Conservation (phyloP, 495 filamentous ascomycete species). For the Penicillium ucsense region DNA sequence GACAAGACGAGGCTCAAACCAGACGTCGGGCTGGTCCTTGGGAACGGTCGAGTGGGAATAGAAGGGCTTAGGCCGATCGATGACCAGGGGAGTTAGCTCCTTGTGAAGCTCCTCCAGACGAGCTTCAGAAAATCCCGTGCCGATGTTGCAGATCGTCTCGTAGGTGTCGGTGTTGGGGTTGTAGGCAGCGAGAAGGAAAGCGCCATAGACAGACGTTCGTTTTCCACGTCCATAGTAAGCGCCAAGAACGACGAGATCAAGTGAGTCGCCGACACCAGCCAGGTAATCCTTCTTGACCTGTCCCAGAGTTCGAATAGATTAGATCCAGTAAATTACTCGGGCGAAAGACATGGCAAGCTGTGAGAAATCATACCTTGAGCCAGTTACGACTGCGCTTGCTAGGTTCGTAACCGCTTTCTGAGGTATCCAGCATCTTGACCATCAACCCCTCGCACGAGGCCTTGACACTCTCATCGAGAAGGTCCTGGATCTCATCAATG, state of each 20-base stretch:
- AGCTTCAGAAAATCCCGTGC: conserved; percentile 89
- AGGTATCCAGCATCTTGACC: conserved; percentile 97
- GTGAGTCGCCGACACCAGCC: conserved; percentile 81
- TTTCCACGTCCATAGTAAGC: conserved; percentile 94
- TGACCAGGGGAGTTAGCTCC: conserved; percentile 58
- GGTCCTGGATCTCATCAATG: conserved; percentile 80
- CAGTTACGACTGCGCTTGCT: conserved; percentile 93
- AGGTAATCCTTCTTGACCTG: conserved; percentile 98
- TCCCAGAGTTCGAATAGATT: not conserved
- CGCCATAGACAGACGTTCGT: conserved; percentile 87
- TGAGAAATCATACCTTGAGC: conserved; percentile 61
- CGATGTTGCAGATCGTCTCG: conserved; percentile 97
- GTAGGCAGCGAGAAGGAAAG: conserved; percentile 91
- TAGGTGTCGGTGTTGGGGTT: conserved; percentile 68
- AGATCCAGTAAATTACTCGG: not conserved
- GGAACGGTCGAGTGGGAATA: conserved; percentile 74
- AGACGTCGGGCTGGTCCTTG: conserved; percentile 94
- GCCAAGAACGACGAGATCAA: conserved; percentile 91
- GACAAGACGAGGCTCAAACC: conserved; percentile 89
- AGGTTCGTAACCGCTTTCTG: conserved; percentile 87
- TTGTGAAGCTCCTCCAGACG: conserved; percentile 73
- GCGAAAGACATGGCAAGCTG: too few relatives aligned
- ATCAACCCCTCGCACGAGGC: conserved; percentile 93
- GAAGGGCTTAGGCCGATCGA: conserved; percentile 88
- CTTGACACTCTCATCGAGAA: conserved; percentile 89